phyloP scores from a whole-genome alignment of 2,329 filamentous ascomycete species.

The Leptographium radiaticola region DNA sequence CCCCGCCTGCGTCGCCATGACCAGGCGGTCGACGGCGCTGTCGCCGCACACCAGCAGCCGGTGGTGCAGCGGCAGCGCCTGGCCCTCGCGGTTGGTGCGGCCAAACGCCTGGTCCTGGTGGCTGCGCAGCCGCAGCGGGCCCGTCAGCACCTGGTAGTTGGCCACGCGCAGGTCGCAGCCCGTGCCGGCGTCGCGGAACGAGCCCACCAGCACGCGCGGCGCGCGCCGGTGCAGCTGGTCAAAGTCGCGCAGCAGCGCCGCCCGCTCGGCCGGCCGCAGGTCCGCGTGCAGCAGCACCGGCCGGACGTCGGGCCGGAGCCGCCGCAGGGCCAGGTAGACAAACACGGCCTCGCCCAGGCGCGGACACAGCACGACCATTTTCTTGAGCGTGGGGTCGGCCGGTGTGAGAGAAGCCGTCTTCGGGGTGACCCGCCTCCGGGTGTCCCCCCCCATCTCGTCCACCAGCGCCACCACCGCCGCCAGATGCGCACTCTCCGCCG shows the following conservation, averaged over 20 bases:
- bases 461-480: constrained; percentile 7
- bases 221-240: constrained; percentile 4
- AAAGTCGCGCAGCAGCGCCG: constrained; percentile 9
- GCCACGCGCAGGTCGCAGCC: constrained; percentile 11
- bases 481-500: constrained; percentile 9
- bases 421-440: constrained; percentile 1
- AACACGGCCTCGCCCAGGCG: constrained; percentile 13
- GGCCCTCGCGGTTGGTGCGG: constrained; percentile 14
- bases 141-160: constrained; percentile 14
- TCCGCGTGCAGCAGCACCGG: constrained; percentile 12
- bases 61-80: constrained; percentile 12
- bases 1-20: constrained; percentile 12
- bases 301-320: constrained; percentile 6
- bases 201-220: constrained; percentile 9
- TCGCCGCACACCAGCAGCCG: constrained; percentile 12
- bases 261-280: constrained; percentile 9
- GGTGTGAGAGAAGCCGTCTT: no score
- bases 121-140: constrained; percentile 12
- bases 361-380: constrained; percentile 13
- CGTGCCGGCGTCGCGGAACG: constrained; percentile 12
- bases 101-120: constrained; percentile 14
- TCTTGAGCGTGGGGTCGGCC: constrained; percentile 8
- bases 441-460: constrained; percentile 10
- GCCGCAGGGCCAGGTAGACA: constrained; percentile 11
- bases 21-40: constrained; percentile 12